phyloP scores from a whole-genome alignment of 495 filamentous ascomycete species.

The Penicillium ochrochloron region DNA sequence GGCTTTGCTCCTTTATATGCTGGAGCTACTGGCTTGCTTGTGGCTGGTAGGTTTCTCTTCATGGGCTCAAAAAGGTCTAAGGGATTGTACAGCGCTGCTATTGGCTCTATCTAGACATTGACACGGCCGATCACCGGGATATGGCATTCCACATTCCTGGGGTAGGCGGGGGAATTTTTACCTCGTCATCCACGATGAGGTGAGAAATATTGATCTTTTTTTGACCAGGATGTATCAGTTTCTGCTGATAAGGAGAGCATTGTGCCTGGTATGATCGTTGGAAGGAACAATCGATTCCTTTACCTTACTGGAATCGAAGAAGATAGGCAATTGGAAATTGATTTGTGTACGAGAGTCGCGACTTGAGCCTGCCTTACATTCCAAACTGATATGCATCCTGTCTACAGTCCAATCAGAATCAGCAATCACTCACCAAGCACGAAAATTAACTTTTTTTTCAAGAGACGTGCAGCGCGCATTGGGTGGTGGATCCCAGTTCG shows the following conservation, averaged over 20 bases:
- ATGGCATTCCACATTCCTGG: constrained; percentile 30
- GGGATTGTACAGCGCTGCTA: constrained; percentile 20
- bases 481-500: not conserved
- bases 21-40: not conserved
- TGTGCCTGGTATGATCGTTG: no score
- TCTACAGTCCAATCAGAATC: not conserved
- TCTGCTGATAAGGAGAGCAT: not conserved
- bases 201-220: no score
- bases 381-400: not conserved
- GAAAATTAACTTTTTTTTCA: constrained; percentile 6
- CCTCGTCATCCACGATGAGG: not conserved
- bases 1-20: constrained; percentile 23
- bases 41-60: constrained; percentile 13
- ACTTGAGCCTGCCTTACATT: constrained; percentile 7
- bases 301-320: not conserved
- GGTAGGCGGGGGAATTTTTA: constrained; percentile 12
- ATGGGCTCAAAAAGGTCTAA: constrained; percentile 5
- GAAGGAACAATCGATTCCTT: no score
- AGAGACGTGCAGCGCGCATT: not conserved
- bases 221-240: no score
- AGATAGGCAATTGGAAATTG: not conserved
- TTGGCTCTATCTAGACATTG: constrained; percentile 1
- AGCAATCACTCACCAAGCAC: not conserved
- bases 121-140: constrained; percentile 16
- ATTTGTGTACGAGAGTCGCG: not conserved